Evolutionary conservation across 1,139 yeast genomes (phyloP).

Genomic region (Yamadazyma kanchanaburiensis): DNA sequence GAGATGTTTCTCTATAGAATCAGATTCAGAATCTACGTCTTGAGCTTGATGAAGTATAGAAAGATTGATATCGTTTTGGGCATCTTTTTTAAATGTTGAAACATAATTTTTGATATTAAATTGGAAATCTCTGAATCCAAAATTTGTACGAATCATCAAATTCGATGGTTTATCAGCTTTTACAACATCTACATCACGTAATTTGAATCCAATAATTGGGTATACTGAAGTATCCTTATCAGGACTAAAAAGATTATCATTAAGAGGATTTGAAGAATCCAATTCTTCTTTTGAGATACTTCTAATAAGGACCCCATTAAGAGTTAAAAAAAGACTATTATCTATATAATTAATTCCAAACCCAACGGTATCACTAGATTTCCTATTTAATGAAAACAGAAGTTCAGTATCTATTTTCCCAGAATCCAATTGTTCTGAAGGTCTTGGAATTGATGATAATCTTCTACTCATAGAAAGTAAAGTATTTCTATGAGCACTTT

Average conservation of each 20-base stretch:
- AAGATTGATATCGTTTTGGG: constrained; percentile 17
- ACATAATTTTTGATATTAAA: constrained; percentile 73
- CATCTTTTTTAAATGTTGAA: constrained; percentile 33
- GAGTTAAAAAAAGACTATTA: constrained; percentile 68
- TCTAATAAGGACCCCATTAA: constrained; percentile 64
- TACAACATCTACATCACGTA: constrained; percentile 21
- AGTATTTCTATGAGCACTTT: constrained; percentile 26
- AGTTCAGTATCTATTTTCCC: constrained; percentile 38
- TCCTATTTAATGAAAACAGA: constrained; percentile 25
- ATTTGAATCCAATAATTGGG: constrained; percentile 41
- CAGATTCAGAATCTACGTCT: constrained; percentile 1
- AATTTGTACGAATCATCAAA: constrained; percentile 54
- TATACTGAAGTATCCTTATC: constrained; percentile 22
- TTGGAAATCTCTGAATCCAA: constrained; percentile 65
- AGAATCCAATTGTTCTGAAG: constrained; percentile 24
- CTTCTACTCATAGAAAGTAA: constrained; percentile 38
- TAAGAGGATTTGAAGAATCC: constrained; percentile 19
- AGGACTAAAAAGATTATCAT: constrained; percentile 27
- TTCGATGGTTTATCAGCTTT: constrained; percentile 11
- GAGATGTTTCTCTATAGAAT: constrained; percentile 18
- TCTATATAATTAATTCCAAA: constrained; percentile 76
- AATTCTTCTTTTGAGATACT: constrained; percentile 31
- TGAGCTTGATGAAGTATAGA: constrained; percentile 17
- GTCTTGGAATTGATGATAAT: constrained; percentile 31
- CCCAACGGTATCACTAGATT: constrained; percentile 62